Evolutionary conservation across 257 asterid species (phyloP).

Genomic region (Solanum microdontum): DNA sequence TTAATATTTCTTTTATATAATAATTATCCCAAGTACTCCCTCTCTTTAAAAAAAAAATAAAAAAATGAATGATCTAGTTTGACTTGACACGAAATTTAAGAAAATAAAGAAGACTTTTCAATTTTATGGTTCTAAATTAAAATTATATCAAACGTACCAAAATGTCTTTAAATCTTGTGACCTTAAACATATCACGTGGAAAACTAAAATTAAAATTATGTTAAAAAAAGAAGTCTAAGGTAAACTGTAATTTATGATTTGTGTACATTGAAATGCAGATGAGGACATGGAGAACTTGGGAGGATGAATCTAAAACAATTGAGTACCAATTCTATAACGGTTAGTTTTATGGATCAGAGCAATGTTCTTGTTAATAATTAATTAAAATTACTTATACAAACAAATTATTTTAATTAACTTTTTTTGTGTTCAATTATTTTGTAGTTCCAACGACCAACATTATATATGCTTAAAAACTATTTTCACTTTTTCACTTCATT

Average conservation of each 20-base stretch:
- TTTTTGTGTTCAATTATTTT: background rate
- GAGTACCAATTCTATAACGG: slow-evolving; percentile 12
- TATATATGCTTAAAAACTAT: background rate
- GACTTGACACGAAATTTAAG: too few species aligned
- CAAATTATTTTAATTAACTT: background rate
- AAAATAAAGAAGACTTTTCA: too few species aligned
- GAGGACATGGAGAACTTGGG: slow-evolving; percentile 20
- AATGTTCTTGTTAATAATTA: background rate
- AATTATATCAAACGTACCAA: too few species aligned
- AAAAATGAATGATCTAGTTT: too few species aligned
- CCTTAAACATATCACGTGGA: background rate
- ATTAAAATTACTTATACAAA: background rate
- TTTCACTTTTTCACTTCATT: background rate
- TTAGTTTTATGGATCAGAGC: background rate
- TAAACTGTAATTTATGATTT: background rate
- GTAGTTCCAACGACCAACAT: background rate
- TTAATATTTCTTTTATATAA: too few species aligned
- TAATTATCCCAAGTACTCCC: background rate
- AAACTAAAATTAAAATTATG: too few species aligned
- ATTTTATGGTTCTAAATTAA: too few species aligned
- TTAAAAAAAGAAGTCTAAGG: background rate
- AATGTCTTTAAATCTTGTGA: too few species aligned
- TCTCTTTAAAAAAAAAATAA: background rate
- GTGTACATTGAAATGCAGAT: slow-evolving; percentile 3
- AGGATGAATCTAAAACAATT: slow-evolving; percentile 9